phyloP scores from a whole-genome alignment of 768 basidiomycete species.

The Mycena rosella region DNA sequence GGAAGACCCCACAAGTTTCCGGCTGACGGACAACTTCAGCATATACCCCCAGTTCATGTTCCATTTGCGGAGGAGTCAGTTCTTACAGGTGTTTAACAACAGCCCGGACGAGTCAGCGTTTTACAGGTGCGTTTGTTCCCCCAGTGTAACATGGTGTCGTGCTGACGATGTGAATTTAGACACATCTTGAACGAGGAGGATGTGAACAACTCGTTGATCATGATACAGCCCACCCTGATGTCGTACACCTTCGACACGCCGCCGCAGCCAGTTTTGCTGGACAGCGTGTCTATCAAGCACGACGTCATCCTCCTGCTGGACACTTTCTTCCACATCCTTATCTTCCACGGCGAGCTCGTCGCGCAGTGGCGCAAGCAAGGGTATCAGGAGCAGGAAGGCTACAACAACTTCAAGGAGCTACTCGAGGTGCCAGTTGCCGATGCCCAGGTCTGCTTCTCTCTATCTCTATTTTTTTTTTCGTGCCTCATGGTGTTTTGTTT shows the following conservation, averaged over 20 bases:
- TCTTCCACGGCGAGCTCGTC: slow-evolving; percentile 98
- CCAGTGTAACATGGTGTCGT: no score
- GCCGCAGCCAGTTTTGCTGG: slow-evolving; percentile 94
- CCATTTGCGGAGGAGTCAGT: no score
- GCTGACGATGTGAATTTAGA: slow-evolving; percentile 53
- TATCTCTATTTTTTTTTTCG: not conserved
- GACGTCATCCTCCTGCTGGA: slow-evolving; percentile 97
- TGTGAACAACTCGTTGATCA: slow-evolving; percentile 98
- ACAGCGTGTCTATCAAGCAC: slow-evolving; percentile 97
- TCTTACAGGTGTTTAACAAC: slow-evolving; percentile 99
- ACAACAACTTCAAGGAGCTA: slow-evolving; percentile 97
- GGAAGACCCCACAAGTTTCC: slow-evolving; percentile 95
- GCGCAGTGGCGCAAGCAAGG: slow-evolving; percentile 99
- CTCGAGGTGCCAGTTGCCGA: slow-evolving; percentile 89
- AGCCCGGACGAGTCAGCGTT: slow-evolving; percentile 99
- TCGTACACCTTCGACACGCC: slow-evolving; percentile 94
- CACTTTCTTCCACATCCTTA: slow-evolving; percentile 99
- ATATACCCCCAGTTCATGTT: slow-evolving; percentile 99
- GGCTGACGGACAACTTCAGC: slow-evolving; percentile 94
- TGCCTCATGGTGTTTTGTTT: slow-evolving; percentile 51
- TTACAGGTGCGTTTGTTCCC: slow-evolving; percentile 81
- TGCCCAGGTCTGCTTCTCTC: slow-evolving; percentile 74
- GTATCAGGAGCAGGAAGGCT: slow-evolving; percentile 98
- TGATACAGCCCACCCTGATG: slow-evolving; percentile 99
- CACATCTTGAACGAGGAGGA: slow-evolving; percentile 97